Conservation (phyloP, 2,329 filamentous ascomycete genomes). For the Apiospora pterosperma region DNA sequence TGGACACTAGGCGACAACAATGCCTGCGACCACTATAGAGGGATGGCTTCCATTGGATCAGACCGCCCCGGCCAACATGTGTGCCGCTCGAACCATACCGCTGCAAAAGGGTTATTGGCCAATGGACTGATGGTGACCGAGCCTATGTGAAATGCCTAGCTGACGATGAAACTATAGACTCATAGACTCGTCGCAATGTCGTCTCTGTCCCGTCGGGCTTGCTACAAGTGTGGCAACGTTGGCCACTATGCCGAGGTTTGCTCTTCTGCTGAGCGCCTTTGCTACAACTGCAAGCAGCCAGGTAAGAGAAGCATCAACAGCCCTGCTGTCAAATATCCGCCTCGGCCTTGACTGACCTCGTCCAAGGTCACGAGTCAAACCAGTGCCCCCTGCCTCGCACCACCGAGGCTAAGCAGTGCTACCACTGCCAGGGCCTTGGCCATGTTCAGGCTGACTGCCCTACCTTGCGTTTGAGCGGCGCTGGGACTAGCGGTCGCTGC, state of each 20-base stretch:
- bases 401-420: conserved; percentile 99
- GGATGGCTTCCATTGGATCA: conserved; percentile 25
- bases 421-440: conserved; percentile 97
- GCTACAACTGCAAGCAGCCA: conserved; percentile 98
- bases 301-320: conserved; percentile 39
- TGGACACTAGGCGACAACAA: conserved; percentile 12
- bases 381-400: conserved; percentile 94
- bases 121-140: conserved; percentile 22
- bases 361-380: conserved; percentile 87
- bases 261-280: conserved; percentile 95
- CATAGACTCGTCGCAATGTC: conserved; percentile 55
- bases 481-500: conserved; percentile 80
- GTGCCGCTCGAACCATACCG: conserved; percentile 22
- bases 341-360: neutral
- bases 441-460: conserved; percentile 99
- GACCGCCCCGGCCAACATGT: conserved; percentile 16
- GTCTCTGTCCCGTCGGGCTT: conserved; percentile 76
- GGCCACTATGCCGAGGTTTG: conserved; percentile 86
- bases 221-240: conserved; percentile 81
- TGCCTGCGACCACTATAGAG: conserved; percentile 26
- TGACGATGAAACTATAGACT: conserved; percentile 30
- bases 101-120: conserved; percentile 25
- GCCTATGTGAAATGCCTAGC: conserved; percentile 29
- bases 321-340: neutral
- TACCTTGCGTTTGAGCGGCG: conserved; percentile 85